These are phyloP conservation scores for Penicillium janthinellum DNA, from an alignment of 2,329 filamentous ascomycete genomes.

Conservation along the genomic window DNA sequence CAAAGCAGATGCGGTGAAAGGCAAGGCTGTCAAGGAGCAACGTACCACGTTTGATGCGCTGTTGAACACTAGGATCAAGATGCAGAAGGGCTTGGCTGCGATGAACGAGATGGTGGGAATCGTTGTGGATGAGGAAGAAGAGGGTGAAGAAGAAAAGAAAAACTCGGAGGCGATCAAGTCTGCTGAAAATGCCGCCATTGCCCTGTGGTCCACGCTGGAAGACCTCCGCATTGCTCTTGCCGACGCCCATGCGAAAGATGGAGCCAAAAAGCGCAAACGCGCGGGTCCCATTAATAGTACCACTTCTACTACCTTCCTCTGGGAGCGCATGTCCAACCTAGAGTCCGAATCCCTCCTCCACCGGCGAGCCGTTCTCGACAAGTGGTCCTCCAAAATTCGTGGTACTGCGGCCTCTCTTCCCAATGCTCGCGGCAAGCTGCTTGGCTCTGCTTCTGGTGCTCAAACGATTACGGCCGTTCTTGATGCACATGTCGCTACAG, in stretches of 20 bases:
- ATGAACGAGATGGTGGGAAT: constrained; percentile 70
- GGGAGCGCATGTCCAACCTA: constrained; percentile 68
- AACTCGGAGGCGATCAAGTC: constrained; percentile 62
- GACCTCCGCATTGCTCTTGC: constrained; percentile 45
- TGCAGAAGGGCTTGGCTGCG: constrained; percentile 86
- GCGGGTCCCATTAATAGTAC: constrained; percentile 49
- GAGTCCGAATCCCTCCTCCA: constrained; percentile 63
- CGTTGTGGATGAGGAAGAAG: constrained; percentile 38
- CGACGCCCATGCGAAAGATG: constrained; percentile 37
- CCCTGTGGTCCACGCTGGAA: constrained; percentile 74
- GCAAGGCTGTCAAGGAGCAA: constrained; percentile 81
- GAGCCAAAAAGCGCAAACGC: constrained; percentile 51
- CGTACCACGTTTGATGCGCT: constrained; percentile 83
- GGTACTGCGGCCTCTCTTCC: constrained; percentile 53
- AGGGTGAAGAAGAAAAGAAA: constrained; percentile 12
- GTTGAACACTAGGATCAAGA: constrained; percentile 83
- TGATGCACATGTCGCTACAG: constrained; percentile 48
- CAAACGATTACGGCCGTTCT: constrained; percentile 54
- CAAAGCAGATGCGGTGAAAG: constrained; percentile 80
- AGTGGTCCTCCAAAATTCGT: constrained; percentile 84
- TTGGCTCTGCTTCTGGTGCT: constrained; percentile 54
- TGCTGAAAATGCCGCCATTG: constrained; percentile 81
- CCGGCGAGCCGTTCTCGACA: constrained; percentile 75
- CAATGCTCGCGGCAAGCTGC: constrained; percentile 62
- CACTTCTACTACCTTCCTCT: constrained; percentile 67